phyloP scores from a whole-genome alignment of 495 filamentous ascomycete species.

The Penicillium arizonense region DNA sequence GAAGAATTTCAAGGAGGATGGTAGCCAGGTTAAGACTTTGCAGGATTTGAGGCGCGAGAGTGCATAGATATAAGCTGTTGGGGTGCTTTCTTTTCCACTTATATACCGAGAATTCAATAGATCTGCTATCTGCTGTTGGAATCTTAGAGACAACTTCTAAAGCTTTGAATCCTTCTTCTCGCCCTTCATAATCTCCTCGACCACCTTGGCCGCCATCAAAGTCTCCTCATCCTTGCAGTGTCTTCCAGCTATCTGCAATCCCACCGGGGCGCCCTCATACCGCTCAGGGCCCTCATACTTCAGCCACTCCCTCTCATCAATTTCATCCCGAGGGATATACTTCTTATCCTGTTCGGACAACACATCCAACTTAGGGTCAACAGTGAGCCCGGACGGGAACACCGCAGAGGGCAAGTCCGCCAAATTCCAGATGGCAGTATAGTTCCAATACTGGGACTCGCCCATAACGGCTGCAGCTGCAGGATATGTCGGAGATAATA shows the following conservation, averaged over 20 bases:
- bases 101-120: too few species aligned
- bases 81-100: too few species aligned
- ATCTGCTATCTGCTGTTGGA: too few species aligned
- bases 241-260: conserved; percentile 50
- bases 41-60: conserved; percentile 15
- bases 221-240: conserved; percentile 45
- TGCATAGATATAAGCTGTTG: too few species aligned
- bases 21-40: conserved; percentile 40
- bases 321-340: conserved; percentile 29
- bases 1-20: conserved; percentile 48
- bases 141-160: conserved; percentile 1
- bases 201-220: conserved; percentile 32
- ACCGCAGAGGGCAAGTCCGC: conserved; percentile 63
- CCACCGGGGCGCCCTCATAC: conserved; percentile 47
- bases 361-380: conserved; percentile 38
- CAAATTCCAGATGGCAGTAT: conserved; percentile 72
- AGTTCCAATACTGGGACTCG: conserved; percentile 66
- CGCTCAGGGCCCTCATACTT: conserved; percentile 33
- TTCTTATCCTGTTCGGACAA: conserved; percentile 22
- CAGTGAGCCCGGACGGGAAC: conserved; percentile 51
- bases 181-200: conserved; percentile 27
- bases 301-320: conserved; percentile 39
- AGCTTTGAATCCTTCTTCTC: conserved; percentile 6
- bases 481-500: conserved; percentile 63
- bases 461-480: conserved; percentile 59